phyloP scores from a whole-genome alignment of 768 basidiomycete genomes.

The Kondoa malvinella region DNA sequence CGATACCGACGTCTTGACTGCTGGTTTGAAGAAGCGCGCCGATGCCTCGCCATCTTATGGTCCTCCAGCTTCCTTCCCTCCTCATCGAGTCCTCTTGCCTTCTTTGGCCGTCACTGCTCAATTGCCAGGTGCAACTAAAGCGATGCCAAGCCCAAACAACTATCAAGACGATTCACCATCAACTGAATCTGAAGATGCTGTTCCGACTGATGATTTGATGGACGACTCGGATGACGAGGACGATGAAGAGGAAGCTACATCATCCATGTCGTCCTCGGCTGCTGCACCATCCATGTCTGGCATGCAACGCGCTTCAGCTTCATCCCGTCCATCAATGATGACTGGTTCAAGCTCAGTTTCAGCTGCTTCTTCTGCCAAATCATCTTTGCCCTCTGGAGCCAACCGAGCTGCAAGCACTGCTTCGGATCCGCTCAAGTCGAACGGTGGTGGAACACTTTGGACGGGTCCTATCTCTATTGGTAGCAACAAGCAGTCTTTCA shows the following conservation, averaged over 20 bases:
- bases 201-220: neutral
- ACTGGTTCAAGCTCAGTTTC: neutral
- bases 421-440: neutral
- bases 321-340: neutral
- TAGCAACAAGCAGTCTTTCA: conserved; percentile 32
- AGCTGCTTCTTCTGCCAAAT: neutral
- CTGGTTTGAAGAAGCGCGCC: neutral
- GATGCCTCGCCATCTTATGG: neutral
- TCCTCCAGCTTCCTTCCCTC: neutral
- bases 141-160: no score
- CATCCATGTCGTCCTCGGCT: no score
- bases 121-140: neutral
- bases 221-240: neutral
- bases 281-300: no score
- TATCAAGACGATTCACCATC: no score
- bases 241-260: no score
- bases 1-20: no score
- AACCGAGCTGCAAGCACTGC: neutral
- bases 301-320: conserved; percentile 1
- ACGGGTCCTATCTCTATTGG: conserved; percentile 35
- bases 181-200: no score
- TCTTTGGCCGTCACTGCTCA: neutral
- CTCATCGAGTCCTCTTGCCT: neutral
- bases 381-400: neutral
- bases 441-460: conserved; percentile 33